These are phyloP conservation scores for Entelexis paramagnoliae DNA, from an alignment of 1,139 yeast species.

Conservation along the genomic window DNA sequence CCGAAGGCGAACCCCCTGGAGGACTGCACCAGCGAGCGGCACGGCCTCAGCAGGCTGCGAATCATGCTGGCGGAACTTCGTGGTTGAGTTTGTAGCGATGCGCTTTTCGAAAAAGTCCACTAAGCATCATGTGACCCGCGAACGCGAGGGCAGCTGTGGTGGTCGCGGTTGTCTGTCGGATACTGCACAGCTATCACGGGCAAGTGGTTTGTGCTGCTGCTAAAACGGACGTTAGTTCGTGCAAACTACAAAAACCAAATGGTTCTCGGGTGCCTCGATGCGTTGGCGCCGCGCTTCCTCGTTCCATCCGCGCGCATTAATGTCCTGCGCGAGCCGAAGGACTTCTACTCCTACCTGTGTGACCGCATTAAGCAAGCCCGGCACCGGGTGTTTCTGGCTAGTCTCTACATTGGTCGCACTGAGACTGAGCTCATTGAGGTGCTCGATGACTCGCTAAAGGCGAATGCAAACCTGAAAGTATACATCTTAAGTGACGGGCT, in stretches of 20 bases:
- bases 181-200: too few relatives aligned
- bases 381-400: slow-evolving; percentile 62
- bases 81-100: neutral
- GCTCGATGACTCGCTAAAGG: slow-evolving; percentile 40
- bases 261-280: slow-evolving; percentile 13
- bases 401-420: slow-evolving; percentile 74
- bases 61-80: neutral
- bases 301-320: slow-evolving; percentile 44
- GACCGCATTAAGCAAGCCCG: slow-evolving; percentile 39
- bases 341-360: slow-evolving; percentile 52
- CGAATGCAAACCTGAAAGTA: slow-evolving; percentile 54
- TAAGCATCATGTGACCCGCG: slow-evolving; percentile 1
- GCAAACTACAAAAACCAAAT: too few relatives aligned
- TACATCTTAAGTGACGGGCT: slow-evolving; percentile 75
- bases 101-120: neutral
- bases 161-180: too few relatives aligned
- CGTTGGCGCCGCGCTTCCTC: slow-evolving; percentile 23
- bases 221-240: too few relatives aligned
- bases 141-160: too few relatives aligned
- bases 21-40: neutral
- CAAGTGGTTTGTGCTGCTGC: too few relatives aligned
- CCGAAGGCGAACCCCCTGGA: neutral
- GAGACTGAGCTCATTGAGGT: slow-evolving; percentile 53
- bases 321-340: slow-evolving; percentile 54
- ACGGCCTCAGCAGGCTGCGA: slow-evolving; percentile 3